Conservation (phyloP, 192 early-diverging fungal genomes). For the Coemansia sp. region DNA sequence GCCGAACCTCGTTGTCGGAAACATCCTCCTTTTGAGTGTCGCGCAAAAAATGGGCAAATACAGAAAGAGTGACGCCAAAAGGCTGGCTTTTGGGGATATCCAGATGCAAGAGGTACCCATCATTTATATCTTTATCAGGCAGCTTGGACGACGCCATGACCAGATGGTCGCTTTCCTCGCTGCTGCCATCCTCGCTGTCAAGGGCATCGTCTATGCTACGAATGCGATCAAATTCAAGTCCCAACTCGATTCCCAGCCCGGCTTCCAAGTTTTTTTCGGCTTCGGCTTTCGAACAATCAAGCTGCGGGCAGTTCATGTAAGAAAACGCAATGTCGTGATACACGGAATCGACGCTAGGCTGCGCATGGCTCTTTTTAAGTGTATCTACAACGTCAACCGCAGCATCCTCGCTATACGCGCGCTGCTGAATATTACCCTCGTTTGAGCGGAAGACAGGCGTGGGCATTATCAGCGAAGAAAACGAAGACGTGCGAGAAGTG, state of each 20-base stretch:
- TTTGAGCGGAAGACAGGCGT: not conserved
- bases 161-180: slow-evolving; percentile 12
- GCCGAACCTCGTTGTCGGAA: slow-evolving; percentile 18
- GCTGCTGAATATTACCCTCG: slow-evolving; percentile 3
- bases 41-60: slow-evolving; percentile 43
- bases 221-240: not conserved
- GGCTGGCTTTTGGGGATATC: slow-evolving; percentile 25
- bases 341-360: slow-evolving; percentile 28
- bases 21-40: slow-evolving; percentile 42
- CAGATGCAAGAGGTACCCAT: slow-evolving; percentile 12
- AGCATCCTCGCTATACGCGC: slow-evolving; percentile 11
- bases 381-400: slow-evolving; percentile 16
- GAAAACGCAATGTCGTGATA: slow-evolving; percentile 34
- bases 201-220: not conserved
- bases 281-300: not conserved
- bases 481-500: not conserved
- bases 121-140: not conserved
- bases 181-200: slow-evolving; percentile 4
- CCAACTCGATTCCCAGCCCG: not conserved
- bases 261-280: not conserved
- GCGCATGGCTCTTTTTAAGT: slow-evolving; percentile 23
- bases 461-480: not conserved
- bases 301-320: slow-evolving; percentile 7
- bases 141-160: slow-evolving; percentile 6
- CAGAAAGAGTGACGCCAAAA: slow-evolving; percentile 31